phyloP scores from a whole-genome alignment of 164 flowering plant genomes.

The Macadamia integrifolia region DNA sequence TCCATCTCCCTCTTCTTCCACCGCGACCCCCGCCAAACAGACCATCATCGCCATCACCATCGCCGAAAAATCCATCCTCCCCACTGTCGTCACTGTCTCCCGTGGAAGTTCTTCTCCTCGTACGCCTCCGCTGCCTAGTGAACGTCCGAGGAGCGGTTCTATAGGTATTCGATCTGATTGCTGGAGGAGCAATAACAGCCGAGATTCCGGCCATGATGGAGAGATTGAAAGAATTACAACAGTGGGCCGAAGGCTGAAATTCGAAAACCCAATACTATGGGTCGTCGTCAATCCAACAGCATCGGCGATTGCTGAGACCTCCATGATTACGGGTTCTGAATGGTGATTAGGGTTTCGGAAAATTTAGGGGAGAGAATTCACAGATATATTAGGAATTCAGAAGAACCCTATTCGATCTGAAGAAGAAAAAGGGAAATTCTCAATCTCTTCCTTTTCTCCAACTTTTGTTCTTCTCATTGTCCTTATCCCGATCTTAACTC shows the following conservation, averaged over 20 bases:
- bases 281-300: constrained; percentile 17
- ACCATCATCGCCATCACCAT: constrained; percentile 26
- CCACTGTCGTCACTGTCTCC: constrained; percentile 34
- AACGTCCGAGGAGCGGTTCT: constrained; percentile 31
- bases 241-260: constrained; percentile 13
- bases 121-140: constrained; percentile 30
- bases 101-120: constrained; percentile 26
- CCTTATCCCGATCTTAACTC: no score
- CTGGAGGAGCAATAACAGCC: constrained; percentile 39
- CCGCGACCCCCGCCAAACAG: constrained; percentile 39
- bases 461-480: no score
- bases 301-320: constrained; percentile 26
- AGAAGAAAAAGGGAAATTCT: neutral
- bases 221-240: constrained; percentile 3
- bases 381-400: neutral
- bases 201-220: constrained; percentile 27
- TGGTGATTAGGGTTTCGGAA: neutral
- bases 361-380: neutral
- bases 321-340: constrained; percentile 17
- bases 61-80: constrained; percentile 26
- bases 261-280: constrained; percentile 26
- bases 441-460: no score
- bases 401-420: neutral
- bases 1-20: constrained; percentile 27
- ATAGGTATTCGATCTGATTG: constrained; percentile 23